Base-by-base conservation (phyloP, 2,329 filamentous ascomycete species). In the Lachnellula occidentalis region DNA sequence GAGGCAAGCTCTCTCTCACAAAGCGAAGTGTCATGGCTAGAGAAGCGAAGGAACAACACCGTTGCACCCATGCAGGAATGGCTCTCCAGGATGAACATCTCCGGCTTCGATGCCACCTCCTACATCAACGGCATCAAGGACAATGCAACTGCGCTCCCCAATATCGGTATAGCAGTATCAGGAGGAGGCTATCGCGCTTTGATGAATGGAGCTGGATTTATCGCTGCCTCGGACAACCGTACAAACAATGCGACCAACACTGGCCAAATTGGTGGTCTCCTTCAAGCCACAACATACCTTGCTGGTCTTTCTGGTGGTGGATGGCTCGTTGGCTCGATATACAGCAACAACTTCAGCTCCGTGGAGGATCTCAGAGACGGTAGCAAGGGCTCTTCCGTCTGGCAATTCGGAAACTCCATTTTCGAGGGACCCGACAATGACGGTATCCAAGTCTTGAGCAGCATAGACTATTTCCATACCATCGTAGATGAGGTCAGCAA, bases 111-210 rank as follows among this genome's bases (percentile, higher is more conserved):
- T 70, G 86, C 84, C n/a, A 76, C 75, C 1, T 68, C 73, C 1
- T 97, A 94, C 68, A 83, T 97, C 63, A 77, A 85, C 51, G 73
- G 72, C 1, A 70, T 82, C 56, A 71, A 72, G 27, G 72, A 74
- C 57, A 86, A 87, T 69, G 74, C 73, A 0, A 77, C 77, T 15
- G 74, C 76, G 1, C 64, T 86, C 24, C 85, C 85, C 0, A 88
- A 85, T 61, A 84, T 95, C 58, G 90, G 78, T 15, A 81, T 95
- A 58, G 88, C 90, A 11, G 76, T 88, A 45, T 94, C 89, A 0
- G 90, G 90, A 12, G 91, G 91, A 67, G 91, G 91, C 36, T 95
- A 94, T 69, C 79, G 91, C 54, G 90, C 91, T n/a, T 77, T 95
- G 74, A 76, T 92, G 74, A 92, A 88, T 66, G 90, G 89, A 37